Percentiles rank a stretch among this genome's conserved stretches.
Conservation (phyloP, 164 flowering plant genomes). For the Vitis cinerea region DNA sequence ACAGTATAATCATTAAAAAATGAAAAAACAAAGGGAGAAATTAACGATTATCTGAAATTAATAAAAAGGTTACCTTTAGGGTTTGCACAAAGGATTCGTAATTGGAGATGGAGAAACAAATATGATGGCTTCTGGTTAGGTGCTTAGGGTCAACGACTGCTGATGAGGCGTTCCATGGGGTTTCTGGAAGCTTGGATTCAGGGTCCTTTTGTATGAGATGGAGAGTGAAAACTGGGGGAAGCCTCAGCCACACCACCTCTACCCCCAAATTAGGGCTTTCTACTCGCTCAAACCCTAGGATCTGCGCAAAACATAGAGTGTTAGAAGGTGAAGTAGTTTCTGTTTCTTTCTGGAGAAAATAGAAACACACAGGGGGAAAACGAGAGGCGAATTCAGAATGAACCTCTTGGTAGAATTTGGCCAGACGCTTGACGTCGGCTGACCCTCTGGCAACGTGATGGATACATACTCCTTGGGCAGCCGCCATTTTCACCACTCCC, state of each 20-base stretch:
- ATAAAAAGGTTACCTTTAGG: slow-evolving; percentile 48
- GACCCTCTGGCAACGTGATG: slow-evolving; percentile 82
- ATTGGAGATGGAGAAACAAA: slow-evolving; percentile 69
- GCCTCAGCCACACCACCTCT: slow-evolving; percentile 75
- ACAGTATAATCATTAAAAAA: no score
- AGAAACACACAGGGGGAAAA: not conserved
- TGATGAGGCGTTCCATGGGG: slow-evolving; percentile 54
- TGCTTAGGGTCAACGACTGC: slow-evolving; percentile 52
- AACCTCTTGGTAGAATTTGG: slow-evolving; percentile 84
- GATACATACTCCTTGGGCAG: slow-evolving; percentile 53
- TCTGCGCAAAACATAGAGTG: slow-evolving; percentile 27
- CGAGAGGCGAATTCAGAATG: not conserved
- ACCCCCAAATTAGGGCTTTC: slow-evolving; percentile 65
- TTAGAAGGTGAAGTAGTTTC: no score
- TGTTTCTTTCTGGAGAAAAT: no score
- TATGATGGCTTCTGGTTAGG: slow-evolving; percentile 81
- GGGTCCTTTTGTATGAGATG: slow-evolving; percentile 77
- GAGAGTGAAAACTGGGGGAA: slow-evolving; percentile 39
- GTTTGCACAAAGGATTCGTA: slow-evolving; percentile 58
- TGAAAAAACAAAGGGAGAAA: no score
- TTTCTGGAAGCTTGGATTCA: slow-evolving; percentile 59
- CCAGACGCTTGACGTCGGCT: slow-evolving; percentile 71
- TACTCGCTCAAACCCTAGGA: slow-evolving; percentile 79
- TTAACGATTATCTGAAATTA: not conserved
- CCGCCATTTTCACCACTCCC: slow-evolving; percentile 30